Evolutionary conservation across 208 protist genomes (phyloP), one percentile per base, ranked within the genome.

Genomic region (Leishmania tropica): DNA sequence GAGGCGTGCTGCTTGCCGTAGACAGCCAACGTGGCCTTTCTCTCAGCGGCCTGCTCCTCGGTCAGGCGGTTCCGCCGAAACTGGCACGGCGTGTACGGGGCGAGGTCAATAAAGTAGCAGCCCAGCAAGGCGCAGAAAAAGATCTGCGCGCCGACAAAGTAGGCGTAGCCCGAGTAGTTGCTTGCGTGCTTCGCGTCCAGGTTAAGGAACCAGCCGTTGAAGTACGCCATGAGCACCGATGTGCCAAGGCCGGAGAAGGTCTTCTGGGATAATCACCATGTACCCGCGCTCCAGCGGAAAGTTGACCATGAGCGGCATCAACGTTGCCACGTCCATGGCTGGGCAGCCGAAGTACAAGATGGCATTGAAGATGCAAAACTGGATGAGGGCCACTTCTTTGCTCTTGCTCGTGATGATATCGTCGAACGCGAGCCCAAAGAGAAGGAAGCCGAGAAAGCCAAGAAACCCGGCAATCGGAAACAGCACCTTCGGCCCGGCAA

Each of bases 301-400:
- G 87, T 95, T 92, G 35, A 91, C 79, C 90, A 96, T 94, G n/a
- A 95, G 87, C 76, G 93, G 86, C 90, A 96, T 95, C 51, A 96
- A 70, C 54, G 87, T 88, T 31, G 79, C 79, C 51, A 88, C 89
- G 82, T 96, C 93, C 85, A 96, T 80, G 31, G 88, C 58, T 7
- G 88, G 87, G 73, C 85, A 92, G 31, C 88, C 91, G 48, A 94
- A 80, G 85, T 95, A 92, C 1, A 94, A 45, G 70, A 96, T 92
- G 51, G 83, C 88, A 62, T 90, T 89, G 81, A 92, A 95, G 48
- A 95, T 80, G 78, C 89, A 90, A 76, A 96, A 93, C 78, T 89
- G 76, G 19, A 92, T 68, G 31, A 94, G 40, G 7, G 80, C 89
- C n/a, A 80, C 65, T n/a, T 90, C 31, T 48, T 81, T 81, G 77